A percentile compares a stretch with the other conserved stretches of the same genome.
phyloP scores from a whole-genome alignment of 2,329 filamentous ascomycete genomes.

The Cytospora piceae region DNA sequence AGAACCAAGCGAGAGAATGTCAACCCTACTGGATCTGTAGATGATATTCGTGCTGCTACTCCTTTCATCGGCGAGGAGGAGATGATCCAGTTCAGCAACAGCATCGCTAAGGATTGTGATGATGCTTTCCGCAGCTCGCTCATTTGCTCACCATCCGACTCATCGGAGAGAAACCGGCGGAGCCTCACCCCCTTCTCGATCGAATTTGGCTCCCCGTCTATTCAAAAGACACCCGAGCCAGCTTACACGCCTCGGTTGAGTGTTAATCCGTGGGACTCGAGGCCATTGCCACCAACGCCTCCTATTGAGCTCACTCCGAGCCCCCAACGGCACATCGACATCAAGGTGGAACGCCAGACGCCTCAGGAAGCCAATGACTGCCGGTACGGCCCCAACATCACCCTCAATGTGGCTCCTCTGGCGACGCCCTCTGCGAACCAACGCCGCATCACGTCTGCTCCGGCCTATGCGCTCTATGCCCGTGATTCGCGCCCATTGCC shows the following conservation, averaged over 20 bases:
- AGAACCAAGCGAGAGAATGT: conserved; percentile 24
- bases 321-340: conserved; percentile 24
- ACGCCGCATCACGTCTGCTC: conserved; percentile 56
- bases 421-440: conserved; percentile 37
- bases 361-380: not conserved
- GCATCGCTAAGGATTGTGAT: conserved; percentile 87
- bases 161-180: conserved; percentile 36
- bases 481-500: conserved; percentile 48
- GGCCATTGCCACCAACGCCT: conserved; percentile 56
- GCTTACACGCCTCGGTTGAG: conserved; percentile 13
- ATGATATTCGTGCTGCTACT: conserved; percentile 12
- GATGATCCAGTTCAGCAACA: conserved; percentile 79
- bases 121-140: conserved; percentile 81
- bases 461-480: conserved; percentile 48
- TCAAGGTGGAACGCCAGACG: conserved; percentile 22
- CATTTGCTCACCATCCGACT: conserved; percentile 39
- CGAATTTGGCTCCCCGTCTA: conserved; percentile 40
- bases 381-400: not conserved
- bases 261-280: conserved; percentile 46
- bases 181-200: conserved; percentile 48
- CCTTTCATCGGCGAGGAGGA: conserved; percentile 65
- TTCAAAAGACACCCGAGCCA: conserved; percentile 24
- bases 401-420: conserved; percentile 23
- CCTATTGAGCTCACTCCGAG: conserved; percentile 39
- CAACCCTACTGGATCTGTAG: conserved; percentile 16